Evolutionary conservation across 1,284 basidiomycete species (phyloP).

Genomic region (Neonothopanus nambi): DNA sequence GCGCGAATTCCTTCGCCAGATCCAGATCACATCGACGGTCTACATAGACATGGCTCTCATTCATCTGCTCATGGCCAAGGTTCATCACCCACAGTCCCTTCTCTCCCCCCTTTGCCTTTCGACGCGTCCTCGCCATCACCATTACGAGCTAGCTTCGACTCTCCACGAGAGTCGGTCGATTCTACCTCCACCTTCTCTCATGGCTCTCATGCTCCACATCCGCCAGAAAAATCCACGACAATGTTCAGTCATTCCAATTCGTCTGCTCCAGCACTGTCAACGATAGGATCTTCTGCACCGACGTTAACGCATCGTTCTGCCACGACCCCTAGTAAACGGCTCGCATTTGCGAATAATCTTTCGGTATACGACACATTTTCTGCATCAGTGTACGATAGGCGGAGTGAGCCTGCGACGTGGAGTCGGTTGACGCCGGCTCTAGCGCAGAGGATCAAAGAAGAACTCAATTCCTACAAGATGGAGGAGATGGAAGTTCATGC

Average conservation of each 20-base stretch:
- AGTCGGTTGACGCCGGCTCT: slow-evolving; percentile 92
- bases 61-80: slow-evolving; percentile 40
- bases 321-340: slow-evolving; percentile 66
- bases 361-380: slow-evolving; percentile 97
- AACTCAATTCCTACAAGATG: slow-evolving; percentile 96
- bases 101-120: slow-evolving; percentile 65
- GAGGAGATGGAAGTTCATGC: slow-evolving; percentile 98
- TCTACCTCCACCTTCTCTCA: slow-evolving; percentile 15
- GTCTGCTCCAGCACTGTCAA: slow-evolving; percentile 84
- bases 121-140: slow-evolving; percentile 36
- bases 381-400: slow-evolving; percentile 86
- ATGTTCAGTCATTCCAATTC: slow-evolving; percentile 82
- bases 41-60: slow-evolving; percentile 64
- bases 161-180: slow-evolving; percentile 26
- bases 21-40: slow-evolving; percentile 84
- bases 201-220: slow-evolving; percentile 25
- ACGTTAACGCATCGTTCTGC: slow-evolving; percentile 63
- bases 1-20: slow-evolving; percentile 78
- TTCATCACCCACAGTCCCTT: slow-evolving; percentile 32
- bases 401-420: slow-evolving; percentile 96
- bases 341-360: slow-evolving; percentile 89
- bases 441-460: slow-evolving; percentile 95
- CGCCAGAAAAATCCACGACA: slow-evolving; percentile 19
- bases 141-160: slow-evolving; percentile 13
- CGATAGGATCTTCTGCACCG: slow-evolving; percentile 44